These are phyloP conservation scores for Suillus subluteus DNA, from an alignment of 768 basidiomycete species.

Conservation along the genomic window DNA sequence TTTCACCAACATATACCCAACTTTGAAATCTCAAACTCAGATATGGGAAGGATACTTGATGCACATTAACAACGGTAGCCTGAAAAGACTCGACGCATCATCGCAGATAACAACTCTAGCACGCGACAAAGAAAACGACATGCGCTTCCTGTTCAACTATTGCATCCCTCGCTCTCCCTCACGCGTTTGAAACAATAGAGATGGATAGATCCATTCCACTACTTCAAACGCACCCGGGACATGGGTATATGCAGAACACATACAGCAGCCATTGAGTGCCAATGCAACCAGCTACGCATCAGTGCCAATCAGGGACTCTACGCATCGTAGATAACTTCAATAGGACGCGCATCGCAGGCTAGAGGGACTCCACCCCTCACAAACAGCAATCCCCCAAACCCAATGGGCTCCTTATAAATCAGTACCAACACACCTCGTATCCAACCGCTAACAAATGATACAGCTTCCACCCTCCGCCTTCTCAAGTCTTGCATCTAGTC, in stretches of 20 bases:
- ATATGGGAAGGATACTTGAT: not conserved
- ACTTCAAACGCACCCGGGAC: not conserved
- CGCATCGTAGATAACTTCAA: not conserved
- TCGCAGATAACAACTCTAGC: not conserved
- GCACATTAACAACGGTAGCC: not conserved
- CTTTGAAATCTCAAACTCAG: not conserved
- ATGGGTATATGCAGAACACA: not conserved
- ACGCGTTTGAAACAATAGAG: not conserved
- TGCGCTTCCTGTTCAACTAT: not conserved
- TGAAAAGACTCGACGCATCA: not conserved
- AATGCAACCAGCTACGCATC: not conserved
- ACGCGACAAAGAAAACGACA: not conserved
- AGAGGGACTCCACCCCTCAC: not conserved
- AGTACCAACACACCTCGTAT: not conserved
- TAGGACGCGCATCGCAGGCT: not conserved
- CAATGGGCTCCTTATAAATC: not conserved
- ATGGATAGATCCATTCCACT: no score
- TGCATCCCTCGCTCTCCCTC: not conserved
- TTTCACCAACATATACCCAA: no score
- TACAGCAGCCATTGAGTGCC: not conserved
- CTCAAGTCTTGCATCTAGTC: conserved; percentile 49
- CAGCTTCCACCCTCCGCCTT: conserved; percentile 44
- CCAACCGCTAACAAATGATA: conserved; percentile 41
- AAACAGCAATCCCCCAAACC: not conserved
- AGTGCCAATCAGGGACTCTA: not conserved